Evolutionary conservation across 164 flowering plant species (phyloP).

Genomic region (Litsea cubeba): DNA sequence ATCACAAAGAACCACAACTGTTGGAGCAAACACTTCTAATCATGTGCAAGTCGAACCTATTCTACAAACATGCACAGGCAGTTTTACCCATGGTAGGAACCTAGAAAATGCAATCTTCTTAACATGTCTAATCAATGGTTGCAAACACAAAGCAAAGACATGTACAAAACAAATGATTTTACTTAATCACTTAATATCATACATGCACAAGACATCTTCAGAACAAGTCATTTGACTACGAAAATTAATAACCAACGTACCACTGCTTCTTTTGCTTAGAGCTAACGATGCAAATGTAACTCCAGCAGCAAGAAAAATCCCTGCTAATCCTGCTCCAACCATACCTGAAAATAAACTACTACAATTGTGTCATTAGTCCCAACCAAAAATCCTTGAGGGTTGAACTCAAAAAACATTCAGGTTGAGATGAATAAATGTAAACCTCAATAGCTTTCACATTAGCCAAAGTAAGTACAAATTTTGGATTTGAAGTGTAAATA

Average conservation of each 20-base stretch:
- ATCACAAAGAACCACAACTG: background rate
- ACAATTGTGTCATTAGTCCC: conserved; percentile 45
- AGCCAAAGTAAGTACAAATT: background rate
- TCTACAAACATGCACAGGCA: background rate
- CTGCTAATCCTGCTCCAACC: conserved; percentile 65
- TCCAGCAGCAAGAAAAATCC: conserved; percentile 62
- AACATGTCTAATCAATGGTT: background rate
- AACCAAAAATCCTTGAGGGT: conserved; percentile 8
- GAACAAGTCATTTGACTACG: background rate
- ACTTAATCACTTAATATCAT: too few relatives aligned
- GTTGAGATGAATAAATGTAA: background rate
- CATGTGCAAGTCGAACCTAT: background rate
- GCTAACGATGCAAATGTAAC: conserved; percentile 62
- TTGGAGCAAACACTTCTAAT: background rate
- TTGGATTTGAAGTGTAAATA: background rate
- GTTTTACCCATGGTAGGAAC: background rate
- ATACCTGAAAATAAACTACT: conserved; percentile 71
- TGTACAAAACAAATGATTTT: background rate
- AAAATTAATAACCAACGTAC: conserved; percentile 34
- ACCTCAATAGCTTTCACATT: background rate
- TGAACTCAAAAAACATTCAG: background rate
- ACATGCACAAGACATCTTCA: conserved; percentile 1
- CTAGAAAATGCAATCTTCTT: conserved; percentile 1
- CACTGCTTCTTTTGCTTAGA: conserved; percentile 46
- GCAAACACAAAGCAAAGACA: background rate